Conservation (phyloP, 176 grass and related monocot genomes). For the Calamus simplicifolius region DNA sequence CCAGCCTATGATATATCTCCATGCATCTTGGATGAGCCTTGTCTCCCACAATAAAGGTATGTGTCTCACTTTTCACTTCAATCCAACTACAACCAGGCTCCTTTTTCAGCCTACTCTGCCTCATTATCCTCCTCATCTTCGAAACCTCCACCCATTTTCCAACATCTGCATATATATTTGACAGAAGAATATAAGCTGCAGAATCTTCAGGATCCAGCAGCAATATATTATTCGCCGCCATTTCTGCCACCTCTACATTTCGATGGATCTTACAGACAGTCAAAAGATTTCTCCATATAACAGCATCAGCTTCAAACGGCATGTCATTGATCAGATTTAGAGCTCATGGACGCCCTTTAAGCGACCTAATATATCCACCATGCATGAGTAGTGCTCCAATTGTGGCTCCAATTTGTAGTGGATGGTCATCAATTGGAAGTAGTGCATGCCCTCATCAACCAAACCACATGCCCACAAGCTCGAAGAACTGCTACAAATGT, state of each 20-base stretch:
- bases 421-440: conserved; percentile 62
- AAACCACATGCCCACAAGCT: conserved; percentile 77
- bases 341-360: conserved; percentile 57
- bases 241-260: conserved; percentile 64
- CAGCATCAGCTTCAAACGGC: conserved; percentile 61
- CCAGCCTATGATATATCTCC: conserved; percentile 59
- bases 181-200: conserved; percentile 61
- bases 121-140: conserved; percentile 61
- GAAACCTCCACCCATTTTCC: conserved; percentile 63
- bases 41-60: conserved; percentile 65
- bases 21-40: conserved; percentile 45
- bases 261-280: conserved; percentile 57
- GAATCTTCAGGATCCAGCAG: conserved; percentile 56
- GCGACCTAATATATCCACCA: conserved; percentile 80
- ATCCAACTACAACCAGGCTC: conserved; percentile 94
- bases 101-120: conserved; percentile 53
- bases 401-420: conserved; percentile 61
- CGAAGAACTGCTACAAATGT: conserved; percentile 79
- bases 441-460: conserved; percentile 47
- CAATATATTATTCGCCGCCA: conserved; percentile 52
- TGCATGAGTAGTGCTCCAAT: conserved; percentile 76
- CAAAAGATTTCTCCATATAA: conserved; percentile 74
- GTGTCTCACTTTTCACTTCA: conserved; percentile 61
- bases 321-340: conserved; percentile 55
- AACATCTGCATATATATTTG: conserved; percentile 60